Evolutionary conservation across 345 rosid genomes (phyloP), one percentile per base, ranked within the genome.

Genomic region (Lepidium aucheri): DNA sequence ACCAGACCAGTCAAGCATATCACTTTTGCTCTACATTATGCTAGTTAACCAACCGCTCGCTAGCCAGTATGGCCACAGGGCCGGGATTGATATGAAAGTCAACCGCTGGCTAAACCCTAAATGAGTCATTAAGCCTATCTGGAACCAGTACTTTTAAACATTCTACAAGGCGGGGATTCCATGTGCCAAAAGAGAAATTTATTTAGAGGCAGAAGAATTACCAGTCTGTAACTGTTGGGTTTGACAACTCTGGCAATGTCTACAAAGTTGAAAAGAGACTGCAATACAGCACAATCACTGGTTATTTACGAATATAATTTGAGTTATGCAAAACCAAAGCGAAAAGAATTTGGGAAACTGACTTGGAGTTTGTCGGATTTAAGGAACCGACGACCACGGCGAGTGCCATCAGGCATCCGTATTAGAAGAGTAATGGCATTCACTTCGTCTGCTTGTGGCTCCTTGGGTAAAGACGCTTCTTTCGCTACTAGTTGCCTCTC

Each of bases 161-260:
- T 42, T 4, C 15, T 18, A 36, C 36, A 38, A 20, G 33, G 22
- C 1, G 41, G 22, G 14, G n/a, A n/a, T 51, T 65, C 56, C n/a
- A n/a, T n/a, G n/a, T n/a, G n/a, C 11, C 20, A 42, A 8, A 40
- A 65, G 38, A 36, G 44, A 46, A 4, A n/a, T 40, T 28, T 26
- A 61, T 53, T 32, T 16, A 20, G 44, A 39, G 43, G 40, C 11
- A 34, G 13, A 65, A 40, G 32, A 50, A n/a, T 35, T 87, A 95
- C 99, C 98, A 95, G 73, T 81, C 94, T 84, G 74, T 95, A 95
- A 13, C 82, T 81, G 60, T 91, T 90, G 9, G 99, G 95, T 74
- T 89, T 95, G 77, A 89, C 89, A 44, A 67, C 88, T 72, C 94
- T 83, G 46, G 88, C 91, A 53, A 91, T 67, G 76, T 95, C 99